Percentiles rank a stretch among this genome's conserved stretches.
Evolutionary conservation across 78 protist species (phyloP).

Genomic region (Emiliania huxleyi): DNA sequence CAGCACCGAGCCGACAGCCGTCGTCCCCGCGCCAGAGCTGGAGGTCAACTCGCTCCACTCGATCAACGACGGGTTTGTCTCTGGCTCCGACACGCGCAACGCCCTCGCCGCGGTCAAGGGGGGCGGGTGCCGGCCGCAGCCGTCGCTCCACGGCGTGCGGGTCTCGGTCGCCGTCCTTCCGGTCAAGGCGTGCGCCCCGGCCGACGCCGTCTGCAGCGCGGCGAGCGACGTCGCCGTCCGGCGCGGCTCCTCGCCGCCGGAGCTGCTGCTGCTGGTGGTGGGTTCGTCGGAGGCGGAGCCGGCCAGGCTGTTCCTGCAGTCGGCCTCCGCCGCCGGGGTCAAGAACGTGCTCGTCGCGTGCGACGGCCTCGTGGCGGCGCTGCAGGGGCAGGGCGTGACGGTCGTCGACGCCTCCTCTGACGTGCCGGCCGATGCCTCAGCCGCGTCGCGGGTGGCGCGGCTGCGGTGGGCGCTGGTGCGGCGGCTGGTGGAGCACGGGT

Average conservation of each 20-base stretch:
- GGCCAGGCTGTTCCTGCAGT: not conserved
- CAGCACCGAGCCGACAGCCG: not conserved
- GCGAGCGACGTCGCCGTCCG: not conserved
- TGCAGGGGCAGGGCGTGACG: not conserved
- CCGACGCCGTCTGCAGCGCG: not conserved
- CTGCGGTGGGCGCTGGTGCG: not conserved
- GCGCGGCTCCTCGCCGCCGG: not conserved
- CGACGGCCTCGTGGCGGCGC: not conserved
- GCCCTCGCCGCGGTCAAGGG: not conserved
- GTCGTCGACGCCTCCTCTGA: not conserved
- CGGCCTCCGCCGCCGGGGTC: not conserved
- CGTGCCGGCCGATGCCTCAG: not conserved
- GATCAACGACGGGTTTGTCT: conserved; percentile 25
- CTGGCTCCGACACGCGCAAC: not conserved
- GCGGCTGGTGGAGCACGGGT: not conserved
- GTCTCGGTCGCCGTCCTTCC: not conserved
- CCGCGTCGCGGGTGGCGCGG: not conserved
- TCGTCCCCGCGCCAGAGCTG: not conserved
- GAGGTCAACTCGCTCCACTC: not conserved
- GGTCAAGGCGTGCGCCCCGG: not conserved
- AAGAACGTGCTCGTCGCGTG: not conserved
- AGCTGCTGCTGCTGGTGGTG: not conserved
- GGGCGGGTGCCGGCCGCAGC: not conserved
- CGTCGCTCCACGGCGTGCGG: not conserved
- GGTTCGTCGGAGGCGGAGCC: not conserved